Base-by-base conservation (phyloP, 257 asterid species). In the Solanum chmielewskii region DNA sequence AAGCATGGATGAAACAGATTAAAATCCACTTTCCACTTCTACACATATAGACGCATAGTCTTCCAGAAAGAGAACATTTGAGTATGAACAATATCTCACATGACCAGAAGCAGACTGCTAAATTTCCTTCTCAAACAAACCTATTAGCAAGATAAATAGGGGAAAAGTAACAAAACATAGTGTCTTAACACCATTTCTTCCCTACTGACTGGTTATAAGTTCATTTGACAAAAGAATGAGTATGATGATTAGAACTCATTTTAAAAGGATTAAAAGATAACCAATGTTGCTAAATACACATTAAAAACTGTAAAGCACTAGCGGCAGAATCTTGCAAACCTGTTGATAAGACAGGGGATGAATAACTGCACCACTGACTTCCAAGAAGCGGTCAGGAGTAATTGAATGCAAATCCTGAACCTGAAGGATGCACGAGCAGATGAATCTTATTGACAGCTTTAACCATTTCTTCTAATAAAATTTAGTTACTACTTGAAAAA, bases 341-440 rank as follows among this genome's bases (percentile, higher is more conserved):
- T 97, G 99, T 89, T 97, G 99, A 92, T 97, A 97, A 86, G 99
- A 97, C 87, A 97, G 96, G 81, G 99, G 99, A 89, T 97, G 99
- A 86, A 97, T 95, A 89, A 97, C 95, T 73, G 99, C 98, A 86
- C 99, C 99, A 91, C 99, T 96, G 88, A 97, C 95, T 96, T 97
- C 99, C 92, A 97, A 93, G 92, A 96, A 97, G 92, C 93, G 89
- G 89, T 93, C 92, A 11, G 99, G 99, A 52, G 99, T 97, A 88
- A 97, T 87, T 23, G 93, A 94, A 89, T 97, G 99, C 90, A 97
- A 90, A 96, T 97, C 95, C 93, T 97, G 98, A 89, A 97, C 98
- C 99, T 97, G 99, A 92, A 91, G 90, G 21, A 83, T 83, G 87
- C 83, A 60, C 49, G 29, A 87, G 85, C 69, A 20, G 11, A 52